Evolutionary conservation across 2,329 filamentous ascomycete genomes (phyloP).

Genomic region (Hypoxylon sp.): DNA sequence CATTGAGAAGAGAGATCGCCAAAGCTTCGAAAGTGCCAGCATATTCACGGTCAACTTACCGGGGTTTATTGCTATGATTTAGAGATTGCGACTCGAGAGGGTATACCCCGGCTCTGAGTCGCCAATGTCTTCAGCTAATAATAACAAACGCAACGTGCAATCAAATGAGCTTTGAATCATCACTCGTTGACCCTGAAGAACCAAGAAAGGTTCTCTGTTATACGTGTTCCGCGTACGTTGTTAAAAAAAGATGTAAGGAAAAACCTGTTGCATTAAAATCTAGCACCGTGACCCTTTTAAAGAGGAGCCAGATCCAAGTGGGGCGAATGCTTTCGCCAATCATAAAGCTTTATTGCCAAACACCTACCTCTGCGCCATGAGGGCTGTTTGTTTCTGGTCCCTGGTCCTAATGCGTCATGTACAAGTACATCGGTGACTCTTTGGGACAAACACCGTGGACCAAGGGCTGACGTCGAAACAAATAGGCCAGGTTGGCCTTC

Average conservation of each 20-base stretch:
- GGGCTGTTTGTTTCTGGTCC: background rate
- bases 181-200: background rate
- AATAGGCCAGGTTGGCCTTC: conserved; percentile 31
- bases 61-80: background rate
- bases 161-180: background rate
- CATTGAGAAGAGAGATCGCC: conserved; percentile 72
- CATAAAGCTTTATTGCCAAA: background rate
- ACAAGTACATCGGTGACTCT: conserved; percentile 18
- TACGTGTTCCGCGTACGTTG: background rate
- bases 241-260: background rate
- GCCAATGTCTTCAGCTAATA: background rate
- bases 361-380: conserved; percentile 2
- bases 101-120: background rate
- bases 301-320: background rate
- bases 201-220: background rate
- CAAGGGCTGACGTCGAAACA: background rate
- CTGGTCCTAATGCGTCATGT: conserved; percentile 24
- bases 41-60: conserved; percentile 22
- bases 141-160: background rate
- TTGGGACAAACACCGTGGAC: conserved; percentile 4
- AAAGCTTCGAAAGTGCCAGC: conserved; percentile 95
- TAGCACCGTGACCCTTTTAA: background rate
- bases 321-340: background rate
- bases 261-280: background rate
- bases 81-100: conserved; percentile 2